Base-by-base conservation (phyloP, 441 rosid species). In the Erysimum pusillum region DNA sequence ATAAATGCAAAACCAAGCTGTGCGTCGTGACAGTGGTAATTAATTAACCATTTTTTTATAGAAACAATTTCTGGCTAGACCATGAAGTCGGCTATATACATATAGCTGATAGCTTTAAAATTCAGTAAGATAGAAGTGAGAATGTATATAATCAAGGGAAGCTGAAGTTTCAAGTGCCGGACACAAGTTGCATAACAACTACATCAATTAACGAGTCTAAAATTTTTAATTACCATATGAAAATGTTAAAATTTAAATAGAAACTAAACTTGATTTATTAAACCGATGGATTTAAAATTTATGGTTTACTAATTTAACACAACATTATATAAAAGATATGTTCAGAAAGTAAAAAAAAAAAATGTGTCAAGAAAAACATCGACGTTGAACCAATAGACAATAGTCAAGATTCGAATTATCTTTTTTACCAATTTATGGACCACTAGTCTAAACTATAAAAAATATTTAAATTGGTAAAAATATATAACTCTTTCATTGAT, bases 1-100 rank as follows among this genome's bases (percentile, higher is more conserved):
- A 71, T 5, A 59, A 59, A 59, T 45, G 46, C 46, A 71, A 44
- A 69, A 57, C 45, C 56, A 13, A 44, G 57, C 18, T 44, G 20
- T 57, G 65, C 32, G 20, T 57, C 56, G 56, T 69, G 35, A 44
- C 44, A 69, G 56, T 69, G 34, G 54, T 45, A 17, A 41, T 7
- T 14, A 53, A 22, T 22, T 22, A 22, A 22, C 25, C 28, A 25
- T 25, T 25, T 25, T 25, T 25, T 25, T 25, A 25, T 25, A 25
- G 3, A 25, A 25, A 2, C 28, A 25, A 25, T 25, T 9, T 5
- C n/a, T 53, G 12, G 60, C 15, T 38, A 52, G 12, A 67, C n/a
- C 49, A 67, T 49, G 2, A 53, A 52, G 38, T 53, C 39, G 51
- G 38, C 6, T 53, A 25, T 38, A 10, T 15, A 48, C 49, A 52